Base-by-base conservation (phyloP, 73 alveolate species). In the Paramecium primaurelia region DNA sequence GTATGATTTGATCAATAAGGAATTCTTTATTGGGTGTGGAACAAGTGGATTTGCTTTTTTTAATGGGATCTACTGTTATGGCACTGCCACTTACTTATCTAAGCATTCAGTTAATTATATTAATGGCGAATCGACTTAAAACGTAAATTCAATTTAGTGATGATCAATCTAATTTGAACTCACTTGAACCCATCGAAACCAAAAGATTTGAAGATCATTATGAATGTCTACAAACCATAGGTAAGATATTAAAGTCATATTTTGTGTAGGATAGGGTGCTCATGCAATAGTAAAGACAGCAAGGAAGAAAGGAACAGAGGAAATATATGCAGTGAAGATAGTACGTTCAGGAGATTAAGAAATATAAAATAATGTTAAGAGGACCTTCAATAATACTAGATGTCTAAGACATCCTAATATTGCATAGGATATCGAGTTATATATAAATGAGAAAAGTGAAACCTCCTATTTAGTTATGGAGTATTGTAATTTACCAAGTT, bases 401-500 rank as follows among this genome's bases (percentile, higher is more conserved):
- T 71, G 88, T 37, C 36, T 89, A 4, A 69, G 88, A 34, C 92
- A 89, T 89, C 34, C 71, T 6, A 71, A 77, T 40, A 58, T 89
- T 7, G 51, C 45, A 12, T 71, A 89, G 83, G 86, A 77, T 42
- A 47, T 71, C 26, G 94, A 89, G 42, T 47, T 89, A 12, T 89
- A 30, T 49, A 89, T 89, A 25, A 89, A 73, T 47, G 71, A 71
- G 25, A 64, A 89, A 18, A 89, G 49, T n/a, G 90, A 89, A 71
- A 89, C 86, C 32, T 71, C 71, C 7, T 89, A 42, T 73, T 71
- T 71, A 11, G 92, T 89, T 14, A 89, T 89, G 94, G 94, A 89
- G 37, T 89, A 89, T 26, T 89, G 94, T 34, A 47, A 37, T 12
- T 89, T 71, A 28, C 84, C 59, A 1, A 71, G 92, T 26, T 73